phyloP scores from a whole-genome alignment of 257 asterid genomes.

The Lycium ferocissimum region DNA sequence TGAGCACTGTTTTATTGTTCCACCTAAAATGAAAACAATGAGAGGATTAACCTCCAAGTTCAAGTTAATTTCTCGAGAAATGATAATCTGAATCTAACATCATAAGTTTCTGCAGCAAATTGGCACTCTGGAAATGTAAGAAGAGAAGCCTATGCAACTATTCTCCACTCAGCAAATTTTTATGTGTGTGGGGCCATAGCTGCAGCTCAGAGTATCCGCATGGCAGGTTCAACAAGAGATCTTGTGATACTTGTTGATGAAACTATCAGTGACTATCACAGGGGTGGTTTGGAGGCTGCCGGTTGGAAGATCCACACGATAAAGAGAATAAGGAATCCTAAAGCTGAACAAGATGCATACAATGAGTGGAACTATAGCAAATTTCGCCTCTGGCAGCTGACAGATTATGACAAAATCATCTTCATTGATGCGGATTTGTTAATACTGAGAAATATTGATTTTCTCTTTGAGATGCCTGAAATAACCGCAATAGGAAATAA shows the following conservation, averaged over 20 bases:
- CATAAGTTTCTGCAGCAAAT: conserved; percentile 52
- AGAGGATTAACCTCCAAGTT: conserved; percentile 23
- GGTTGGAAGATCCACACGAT: conserved; percentile 89
- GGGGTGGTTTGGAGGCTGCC: conserved; percentile 77
- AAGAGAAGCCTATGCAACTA: conserved; percentile 92
- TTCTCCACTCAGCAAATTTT: conserved; percentile 84
- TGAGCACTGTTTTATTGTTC: neutral
- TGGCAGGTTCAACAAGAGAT: conserved; percentile 89
- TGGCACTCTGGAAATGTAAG: conserved; percentile 61
- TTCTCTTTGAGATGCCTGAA: conserved; percentile 90
- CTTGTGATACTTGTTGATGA: conserved; percentile 89
- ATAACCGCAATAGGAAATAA: conserved; percentile 86
- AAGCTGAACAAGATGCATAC: conserved; percentile 89
- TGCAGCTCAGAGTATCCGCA: conserved; percentile 95
- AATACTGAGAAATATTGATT: conserved; percentile 78
- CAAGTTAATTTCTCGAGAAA: conserved; percentile 12
- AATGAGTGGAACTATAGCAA: conserved; percentile 95
- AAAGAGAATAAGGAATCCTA: conserved; percentile 83
- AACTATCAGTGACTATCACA: conserved; percentile 72
- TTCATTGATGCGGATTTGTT: conserved; percentile 87
- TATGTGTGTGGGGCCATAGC: conserved; percentile 95
- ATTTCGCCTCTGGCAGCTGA: conserved; percentile 92
- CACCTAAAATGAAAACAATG: neutral
- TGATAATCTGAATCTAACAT: conserved; percentile 27
- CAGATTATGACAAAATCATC: conserved; percentile 86